phyloP scores from a whole-genome alignment of 768 basidiomycete species.

The Hygrophoropsis aurantiaca region DNA sequence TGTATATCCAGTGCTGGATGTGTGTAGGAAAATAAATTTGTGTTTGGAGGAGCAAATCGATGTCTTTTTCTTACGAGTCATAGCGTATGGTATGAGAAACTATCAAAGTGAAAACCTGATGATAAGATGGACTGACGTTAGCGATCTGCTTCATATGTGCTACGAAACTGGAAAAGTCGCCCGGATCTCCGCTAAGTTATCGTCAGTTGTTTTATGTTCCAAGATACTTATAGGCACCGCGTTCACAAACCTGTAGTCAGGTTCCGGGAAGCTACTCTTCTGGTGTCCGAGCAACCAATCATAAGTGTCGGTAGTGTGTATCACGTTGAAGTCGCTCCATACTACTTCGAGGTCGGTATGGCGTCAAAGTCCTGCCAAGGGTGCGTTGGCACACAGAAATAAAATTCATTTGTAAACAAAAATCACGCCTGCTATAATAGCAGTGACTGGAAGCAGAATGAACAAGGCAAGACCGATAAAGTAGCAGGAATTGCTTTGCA shows the following conservation, averaged over 20 bases:
- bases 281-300: slow-evolving; percentile 86
- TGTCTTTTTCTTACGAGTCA: slow-evolving; percentile 55
- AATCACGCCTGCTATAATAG: no score
- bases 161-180: slow-evolving; percentile 89
- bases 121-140: slow-evolving; percentile 39
- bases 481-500: no score
- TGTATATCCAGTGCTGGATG: no score
- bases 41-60: slow-evolving; percentile 81
- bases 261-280: slow-evolving; percentile 68
- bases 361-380: slow-evolving; percentile 31
- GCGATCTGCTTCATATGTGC: slow-evolving; percentile 79
- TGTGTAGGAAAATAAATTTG: no score
- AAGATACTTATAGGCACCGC: no score
- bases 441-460: no score
- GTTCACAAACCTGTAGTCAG: slow-evolving; percentile 70
- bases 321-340: slow-evolving; percentile 87
- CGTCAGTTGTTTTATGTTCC: no score
- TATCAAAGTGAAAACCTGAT: no score
- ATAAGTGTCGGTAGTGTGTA: slow-evolving; percentile 85
- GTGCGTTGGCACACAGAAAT: no score
- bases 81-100: neutral
- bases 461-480: no score
- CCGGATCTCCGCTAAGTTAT: slow-evolving; percentile 67
- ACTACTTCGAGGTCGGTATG: slow-evolving; percentile 68
- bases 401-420: no score